Evolutionary conservation across 352 stramenopile species (phyloP), one percentile per base, ranked within the genome.

Genomic region (Phytophthora sansomeana): DNA sequence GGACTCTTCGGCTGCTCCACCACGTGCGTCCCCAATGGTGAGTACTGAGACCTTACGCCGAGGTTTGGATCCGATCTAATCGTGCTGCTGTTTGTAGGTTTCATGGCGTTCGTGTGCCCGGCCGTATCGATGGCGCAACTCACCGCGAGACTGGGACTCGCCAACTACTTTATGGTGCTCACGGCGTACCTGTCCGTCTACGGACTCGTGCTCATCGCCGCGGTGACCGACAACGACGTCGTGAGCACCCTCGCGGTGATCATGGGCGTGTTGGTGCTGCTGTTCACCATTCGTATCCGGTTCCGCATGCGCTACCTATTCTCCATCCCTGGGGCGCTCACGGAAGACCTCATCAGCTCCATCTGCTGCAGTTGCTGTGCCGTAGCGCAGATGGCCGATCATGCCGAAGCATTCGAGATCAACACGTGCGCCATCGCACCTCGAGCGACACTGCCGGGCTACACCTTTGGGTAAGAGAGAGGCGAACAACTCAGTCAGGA

Each of bases 271-370:
- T 17, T 76, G 43, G 65, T 70, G 49, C 39, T 63, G 36, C 41
- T 82, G 36, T 75, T 75, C 36, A 67, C 78, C 21, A 72, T 74
- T 32, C 75, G 75, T n/a, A 71, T 87, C 29, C 81, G 81, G 14
- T 87, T 71, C 50, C 75, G 73, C 28, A 75, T 91, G 46, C 82
- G 82, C 35, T 77, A 78, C 59, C 55, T 88, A 6, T 86, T 88
- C 48, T 81, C 72, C 35, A 84, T 88, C 55, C 77, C 69, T 1
- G 77, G 79, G 5, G 75, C 68, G 8, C 57, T 73, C 19, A 41
- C 74, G 5, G 72, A 88, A 61, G 79, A 88, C 53, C 46, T 68
- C 8, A 48, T 76, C 26, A 57, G 43, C 19, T 67, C 75, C 8
- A 63, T 75, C 33, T 69, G 68, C 19, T 86, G 77, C 41, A 64